phyloP scores from a whole-genome alignment of 2,329 filamentous ascomycete species.

The Sclerotinia subarctica region DNA sequence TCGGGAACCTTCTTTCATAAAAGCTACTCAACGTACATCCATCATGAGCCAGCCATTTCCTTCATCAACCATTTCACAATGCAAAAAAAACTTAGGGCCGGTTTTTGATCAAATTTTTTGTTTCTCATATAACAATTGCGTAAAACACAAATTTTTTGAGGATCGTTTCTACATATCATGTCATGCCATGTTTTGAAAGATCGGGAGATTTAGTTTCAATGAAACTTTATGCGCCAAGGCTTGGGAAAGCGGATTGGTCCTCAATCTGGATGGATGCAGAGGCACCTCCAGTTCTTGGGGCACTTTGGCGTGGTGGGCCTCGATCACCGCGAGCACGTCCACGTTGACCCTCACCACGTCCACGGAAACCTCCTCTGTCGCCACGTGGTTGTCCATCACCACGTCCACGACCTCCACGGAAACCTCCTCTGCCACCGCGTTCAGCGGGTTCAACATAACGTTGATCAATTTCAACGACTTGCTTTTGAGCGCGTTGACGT shows the following conservation, averaged over 20 bases:
- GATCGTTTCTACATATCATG: conserved; percentile 25
- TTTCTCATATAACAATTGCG: conserved; percentile 19
- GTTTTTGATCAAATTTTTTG: conserved; percentile 17
- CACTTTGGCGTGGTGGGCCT: conserved; percentile 42
- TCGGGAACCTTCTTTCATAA: neutral
- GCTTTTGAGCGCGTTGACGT: conserved; percentile 90
- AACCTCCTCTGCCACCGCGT: conserved; percentile 52
- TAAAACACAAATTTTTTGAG: conserved; percentile 17
- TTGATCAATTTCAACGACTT: conserved; percentile 83
- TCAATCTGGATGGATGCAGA: conserved; percentile 46
- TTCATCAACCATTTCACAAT: conserved; percentile 16
- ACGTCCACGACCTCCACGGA: conserved; percentile 51
- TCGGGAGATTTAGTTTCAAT: conserved; percentile 25
- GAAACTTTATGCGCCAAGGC: conserved; percentile 45
- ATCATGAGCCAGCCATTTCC: conserved; percentile 1
- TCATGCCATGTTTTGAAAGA: conserved; percentile 22
- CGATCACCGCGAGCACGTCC: conserved; percentile 47
- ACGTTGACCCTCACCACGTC: conserved; percentile 51
- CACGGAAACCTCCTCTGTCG: conserved; percentile 42
- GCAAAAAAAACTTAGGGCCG: neutral
- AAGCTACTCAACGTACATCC: neutral
- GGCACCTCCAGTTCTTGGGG: conserved; percentile 38
- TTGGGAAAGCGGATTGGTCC: conserved; percentile 52
- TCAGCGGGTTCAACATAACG: conserved; percentile 71
- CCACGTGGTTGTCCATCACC: conserved; percentile 47